Percentiles rank a stretch among this genome's conserved stretches.
Evolutionary conservation across 306 rosid species (phyloP).

Genomic region (Echinosophora koreensis): DNA sequence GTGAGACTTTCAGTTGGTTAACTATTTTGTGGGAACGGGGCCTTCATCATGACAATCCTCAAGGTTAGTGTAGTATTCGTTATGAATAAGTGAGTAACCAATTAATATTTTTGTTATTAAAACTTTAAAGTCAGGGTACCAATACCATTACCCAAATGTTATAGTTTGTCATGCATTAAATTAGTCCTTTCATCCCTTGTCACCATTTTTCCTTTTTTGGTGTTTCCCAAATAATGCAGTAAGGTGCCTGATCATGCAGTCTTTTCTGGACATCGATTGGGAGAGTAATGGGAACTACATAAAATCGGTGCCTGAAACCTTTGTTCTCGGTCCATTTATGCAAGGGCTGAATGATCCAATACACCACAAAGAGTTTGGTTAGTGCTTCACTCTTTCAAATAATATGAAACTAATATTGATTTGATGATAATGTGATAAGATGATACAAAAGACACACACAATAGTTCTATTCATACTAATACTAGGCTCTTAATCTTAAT

Average conservation of each 20-base stretch:
- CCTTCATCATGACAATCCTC: slow-evolving; percentile 90
- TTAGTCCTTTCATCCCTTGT: slow-evolving; percentile 38
- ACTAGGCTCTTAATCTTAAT: background rate
- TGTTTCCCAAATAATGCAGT: slow-evolving; percentile 69
- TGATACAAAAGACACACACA: background rate
- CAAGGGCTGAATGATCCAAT: slow-evolving; percentile 88
- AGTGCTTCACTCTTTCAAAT: slow-evolving; percentile 41
- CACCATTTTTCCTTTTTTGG: slow-evolving; percentile 30
- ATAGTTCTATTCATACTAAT: background rate
- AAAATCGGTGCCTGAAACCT: slow-evolving; percentile 72
- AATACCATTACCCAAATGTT: slow-evolving; percentile 3
- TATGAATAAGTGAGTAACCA: slow-evolving; percentile 27
- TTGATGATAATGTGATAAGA: background rate
- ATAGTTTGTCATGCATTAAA: slow-evolving; percentile 26
- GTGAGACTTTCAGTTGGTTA: slow-evolving; percentile 76
- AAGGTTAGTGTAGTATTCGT: slow-evolving; percentile 62
- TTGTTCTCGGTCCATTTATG: slow-evolving; percentile 85
- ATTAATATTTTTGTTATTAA: slow-evolving; percentile 28
- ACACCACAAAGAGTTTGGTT: slow-evolving; percentile 95
- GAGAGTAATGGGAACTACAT: slow-evolving; percentile 62
- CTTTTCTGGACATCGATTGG: slow-evolving; percentile 83
- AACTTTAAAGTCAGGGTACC: slow-evolving; percentile 20
- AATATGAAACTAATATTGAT: background rate
- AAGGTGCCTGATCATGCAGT: slow-evolving; percentile 93
- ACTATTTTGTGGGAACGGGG: slow-evolving; percentile 94